A percentile compares a stretch with the other conserved stretches of the same genome.
Conservation (phyloP, 495 filamentous ascomycete genomes). For the Tetracladium marchalianum region DNA sequence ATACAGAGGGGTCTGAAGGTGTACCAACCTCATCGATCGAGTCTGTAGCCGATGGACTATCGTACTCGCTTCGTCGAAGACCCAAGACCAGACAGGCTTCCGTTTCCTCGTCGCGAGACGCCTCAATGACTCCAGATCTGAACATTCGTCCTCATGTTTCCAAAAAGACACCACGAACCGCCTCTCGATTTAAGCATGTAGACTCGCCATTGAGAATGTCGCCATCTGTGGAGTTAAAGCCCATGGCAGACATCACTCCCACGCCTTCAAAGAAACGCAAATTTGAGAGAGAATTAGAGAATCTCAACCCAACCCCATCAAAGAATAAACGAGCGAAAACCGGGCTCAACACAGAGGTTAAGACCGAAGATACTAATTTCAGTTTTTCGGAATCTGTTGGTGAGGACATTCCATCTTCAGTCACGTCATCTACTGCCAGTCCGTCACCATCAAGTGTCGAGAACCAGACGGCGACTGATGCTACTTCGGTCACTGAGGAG, state of each 20-base stretch:
- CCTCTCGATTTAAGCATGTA: constrained; percentile 11
- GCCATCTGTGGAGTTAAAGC: background rate
- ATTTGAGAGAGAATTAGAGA: constrained; percentile 1
- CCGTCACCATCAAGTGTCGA: constrained; percentile 6
- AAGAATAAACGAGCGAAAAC: constrained; percentile 1
- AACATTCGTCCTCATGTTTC: constrained; percentile 15
- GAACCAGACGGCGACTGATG: constrained; percentile 12
- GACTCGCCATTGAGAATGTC: constrained; percentile 6
- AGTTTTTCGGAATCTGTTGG: constrained; percentile 4
- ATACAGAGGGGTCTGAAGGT: constrained; percentile 3
- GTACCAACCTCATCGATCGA: constrained; percentile 19
- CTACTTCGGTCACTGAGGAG: constrained; percentile 20
- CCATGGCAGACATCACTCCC: background rate
- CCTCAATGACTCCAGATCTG: constrained; percentile 19
- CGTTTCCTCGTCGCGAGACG: constrained; percentile 8
- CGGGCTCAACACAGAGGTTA: constrained; percentile 2
- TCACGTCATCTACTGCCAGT: constrained; percentile 1
- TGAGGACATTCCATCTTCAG: constrained; percentile 3
- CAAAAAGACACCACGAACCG: constrained; percentile 14
- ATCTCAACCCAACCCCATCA: constrained; percentile 1
- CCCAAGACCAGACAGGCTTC: constrained; percentile 5
- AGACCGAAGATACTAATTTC: constrained; percentile 3
- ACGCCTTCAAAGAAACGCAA: constrained; percentile 11
- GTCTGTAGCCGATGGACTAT: constrained; percentile 3
- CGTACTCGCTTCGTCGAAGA: constrained; percentile 16